Percentiles rank a stretch among this genome's conserved stretches.
phyloP scores from a whole-genome alignment of 164 flowering plant genomes.

The Dillenia turbinata region DNA sequence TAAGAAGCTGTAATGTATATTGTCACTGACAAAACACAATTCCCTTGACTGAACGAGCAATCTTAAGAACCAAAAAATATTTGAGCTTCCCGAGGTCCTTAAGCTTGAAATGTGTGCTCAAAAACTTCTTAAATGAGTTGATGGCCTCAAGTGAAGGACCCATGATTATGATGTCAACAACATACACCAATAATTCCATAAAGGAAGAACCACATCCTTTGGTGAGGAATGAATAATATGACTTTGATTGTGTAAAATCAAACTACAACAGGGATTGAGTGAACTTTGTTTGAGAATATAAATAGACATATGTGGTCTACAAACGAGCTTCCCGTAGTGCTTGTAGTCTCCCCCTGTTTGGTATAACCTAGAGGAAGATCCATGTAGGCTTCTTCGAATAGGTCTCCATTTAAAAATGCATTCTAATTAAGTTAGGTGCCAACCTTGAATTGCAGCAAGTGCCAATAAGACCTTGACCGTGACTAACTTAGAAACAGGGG shows the following conservation, averaged over 20 bases:
- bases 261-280: not conserved
- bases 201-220: not conserved
- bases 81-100: not conserved
- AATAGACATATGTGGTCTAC: not conserved
- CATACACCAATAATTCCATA: slow-evolving; percentile 7
- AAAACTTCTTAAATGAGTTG: not conserved
- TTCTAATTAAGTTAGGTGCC: too few relatives aligned
- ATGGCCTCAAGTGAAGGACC: not conserved
- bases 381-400: too few relatives aligned
- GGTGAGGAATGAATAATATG: slow-evolving; percentile 6
- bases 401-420: too few relatives aligned
- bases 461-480: too few relatives aligned
- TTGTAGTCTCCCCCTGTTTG: too few relatives aligned
- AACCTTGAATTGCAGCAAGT: too few relatives aligned
- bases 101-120: not conserved
- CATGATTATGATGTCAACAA: slow-evolving; percentile 3
- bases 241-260: not conserved
- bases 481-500: too few relatives aligned
- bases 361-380: too few relatives aligned
- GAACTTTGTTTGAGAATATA: slow-evolving; percentile 7
- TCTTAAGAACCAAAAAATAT: slow-evolving; percentile 3
- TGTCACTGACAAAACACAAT: slow-evolving; percentile 1
- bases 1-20: not conserved
- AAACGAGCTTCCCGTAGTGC: too few relatives aligned
- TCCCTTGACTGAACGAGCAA: not conserved